phyloP scores from a whole-genome alignment of 805 yeast genomes.

The Sugiyamaella lignohabitans region DNA sequence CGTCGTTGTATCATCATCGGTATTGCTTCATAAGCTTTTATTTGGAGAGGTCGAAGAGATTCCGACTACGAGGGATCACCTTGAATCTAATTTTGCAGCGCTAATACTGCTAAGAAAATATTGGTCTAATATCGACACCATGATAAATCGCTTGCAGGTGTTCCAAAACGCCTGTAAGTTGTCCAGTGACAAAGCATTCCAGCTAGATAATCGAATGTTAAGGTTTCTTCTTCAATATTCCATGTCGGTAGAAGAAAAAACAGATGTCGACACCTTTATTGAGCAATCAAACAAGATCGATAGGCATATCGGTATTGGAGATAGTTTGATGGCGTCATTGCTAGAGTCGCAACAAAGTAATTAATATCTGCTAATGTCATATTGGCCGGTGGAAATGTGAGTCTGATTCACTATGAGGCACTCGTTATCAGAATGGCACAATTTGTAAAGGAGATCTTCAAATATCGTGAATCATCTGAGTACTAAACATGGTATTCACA shows the following conservation, averaged over 20 bases:
- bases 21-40: conserved; percentile 4
- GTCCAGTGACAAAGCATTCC: conserved; percentile 8
- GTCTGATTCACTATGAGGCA: too few relatives aligned
- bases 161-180: conserved; percentile 11
- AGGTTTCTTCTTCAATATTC: conserved; percentile 10
- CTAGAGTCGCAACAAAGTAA: not conserved
- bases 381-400: too few relatives aligned
- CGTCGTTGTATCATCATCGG: conserved; percentile 9
- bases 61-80: not conserved
- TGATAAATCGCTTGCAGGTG: conserved; percentile 7
- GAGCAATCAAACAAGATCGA: not conserved
- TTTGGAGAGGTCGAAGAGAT: conserved; percentile 3
- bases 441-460: too few relatives aligned
- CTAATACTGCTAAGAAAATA: conserved; percentile 3
- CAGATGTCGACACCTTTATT: conserved; percentile 4
- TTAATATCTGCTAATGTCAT: too few relatives aligned
- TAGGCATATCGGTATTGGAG: not conserved
- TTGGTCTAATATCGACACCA: conserved; percentile 4
- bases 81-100: conserved; percentile 6
- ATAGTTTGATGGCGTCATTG: not conserved
- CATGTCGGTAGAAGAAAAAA: conserved; percentile 6
- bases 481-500: too few relatives aligned
- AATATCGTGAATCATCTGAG: too few relatives aligned
- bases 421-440: too few relatives aligned
- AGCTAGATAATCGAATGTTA: conserved; percentile 8